Percentiles rank a stretch among this genome's conserved stretches.
These are phyloP conservation scores for Decorospora gaudefroyi DNA, from an alignment of 2,329 filamentous ascomycete genomes.

Conservation along the genomic window DNA sequence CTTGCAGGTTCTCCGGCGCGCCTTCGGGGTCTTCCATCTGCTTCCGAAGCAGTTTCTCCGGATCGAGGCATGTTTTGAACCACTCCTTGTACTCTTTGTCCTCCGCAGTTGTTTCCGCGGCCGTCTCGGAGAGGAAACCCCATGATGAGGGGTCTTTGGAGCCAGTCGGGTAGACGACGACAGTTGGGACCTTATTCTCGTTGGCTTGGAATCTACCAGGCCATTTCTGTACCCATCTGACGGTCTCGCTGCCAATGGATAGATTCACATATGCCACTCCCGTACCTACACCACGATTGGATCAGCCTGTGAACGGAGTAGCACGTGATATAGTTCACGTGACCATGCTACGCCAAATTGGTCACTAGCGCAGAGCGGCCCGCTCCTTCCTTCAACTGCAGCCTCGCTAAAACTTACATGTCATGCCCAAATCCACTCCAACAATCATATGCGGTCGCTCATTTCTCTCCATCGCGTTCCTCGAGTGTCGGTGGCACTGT, in stretches of 20 bases:
- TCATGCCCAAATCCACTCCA: constrained; percentile 47
- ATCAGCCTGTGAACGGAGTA: constrained; percentile 1
- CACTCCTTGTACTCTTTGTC: constrained; percentile 55
- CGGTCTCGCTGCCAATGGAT: constrained; percentile 40
- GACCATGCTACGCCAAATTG: constrained; percentile 9
- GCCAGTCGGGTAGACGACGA: constrained; percentile 54
- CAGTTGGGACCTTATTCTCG: constrained; percentile 61
- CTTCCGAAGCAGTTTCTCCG: constrained; percentile 51
- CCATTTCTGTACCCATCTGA: constrained; percentile 55
- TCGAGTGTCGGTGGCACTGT: neutral
- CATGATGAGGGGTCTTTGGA: constrained; percentile 52
- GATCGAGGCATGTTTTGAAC: constrained; percentile 62
- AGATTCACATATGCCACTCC: constrained; percentile 48
- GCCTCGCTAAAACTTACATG: constrained; percentile 36
- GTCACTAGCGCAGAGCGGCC: neutral
- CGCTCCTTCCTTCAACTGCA: neutral
- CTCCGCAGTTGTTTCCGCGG: constrained; percentile 47
- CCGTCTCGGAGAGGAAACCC: constrained; percentile 57
- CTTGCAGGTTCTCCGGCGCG: constrained; percentile 49
- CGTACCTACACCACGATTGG: constrained; percentile 31
- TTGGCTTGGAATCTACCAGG: constrained; percentile 58
- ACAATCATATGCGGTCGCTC: constrained; percentile 42
- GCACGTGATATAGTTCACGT: constrained; percentile 9
- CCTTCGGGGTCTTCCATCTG: constrained; percentile 53
- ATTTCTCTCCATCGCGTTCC: constrained; percentile 21